phyloP scores from a whole-genome alignment of 441 rosid genomes.

The Erodium chrysanthum region DNA sequence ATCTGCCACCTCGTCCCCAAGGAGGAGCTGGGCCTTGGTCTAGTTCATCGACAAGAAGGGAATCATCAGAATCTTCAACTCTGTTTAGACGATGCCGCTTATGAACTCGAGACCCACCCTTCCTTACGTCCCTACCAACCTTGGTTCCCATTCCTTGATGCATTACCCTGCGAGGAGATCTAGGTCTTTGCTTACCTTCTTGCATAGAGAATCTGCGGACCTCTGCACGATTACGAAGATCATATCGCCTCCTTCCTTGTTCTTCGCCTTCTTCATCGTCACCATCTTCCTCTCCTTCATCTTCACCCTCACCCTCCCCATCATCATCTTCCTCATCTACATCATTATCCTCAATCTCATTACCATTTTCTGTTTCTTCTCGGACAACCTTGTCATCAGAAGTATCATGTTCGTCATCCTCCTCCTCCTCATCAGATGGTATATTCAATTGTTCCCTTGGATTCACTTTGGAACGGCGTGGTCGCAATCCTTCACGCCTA shows the following conservation, averaged over 20 bases:
- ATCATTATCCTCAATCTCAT: constrained; percentile 61
- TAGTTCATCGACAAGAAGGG: constrained; percentile 97
- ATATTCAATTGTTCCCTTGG: constrained; percentile 41
- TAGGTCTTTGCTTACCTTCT: constrained; percentile 67
- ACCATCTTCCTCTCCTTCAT: constrained; percentile 34
- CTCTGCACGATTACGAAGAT: constrained; percentile 90
- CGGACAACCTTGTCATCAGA: constrained; percentile 67
- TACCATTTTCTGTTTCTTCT: constrained; percentile 84
- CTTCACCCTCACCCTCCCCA: too few relatives aligned
- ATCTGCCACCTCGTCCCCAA: constrained; percentile 89
- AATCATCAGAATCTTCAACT: constrained; percentile 96
- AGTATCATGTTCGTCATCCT: constrained; percentile 39
- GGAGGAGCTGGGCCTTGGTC: constrained; percentile 95
- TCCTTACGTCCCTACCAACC: constrained; percentile 77
- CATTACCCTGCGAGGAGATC: constrained; percentile 87
- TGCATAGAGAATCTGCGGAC: constrained; percentile 74
- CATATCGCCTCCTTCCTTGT: constrained; percentile 92
- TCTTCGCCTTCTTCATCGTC: constrained; percentile 90
- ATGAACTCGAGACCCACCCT: constrained; percentile 89
- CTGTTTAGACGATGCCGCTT: constrained; percentile 75
- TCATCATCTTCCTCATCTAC: constrained; percentile 43
- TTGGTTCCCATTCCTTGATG: constrained; percentile 95
- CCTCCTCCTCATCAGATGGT: constrained; percentile 38
- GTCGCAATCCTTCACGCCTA: constrained; percentile 95
- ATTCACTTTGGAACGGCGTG: constrained; percentile 61